A percentile compares a stretch with the other conserved stretches of the same genome.
These are phyloP conservation scores for Mycothermus thermophilus DNA, from an alignment of 495 filamentous ascomycete genomes.

Conservation along the genomic window DNA sequence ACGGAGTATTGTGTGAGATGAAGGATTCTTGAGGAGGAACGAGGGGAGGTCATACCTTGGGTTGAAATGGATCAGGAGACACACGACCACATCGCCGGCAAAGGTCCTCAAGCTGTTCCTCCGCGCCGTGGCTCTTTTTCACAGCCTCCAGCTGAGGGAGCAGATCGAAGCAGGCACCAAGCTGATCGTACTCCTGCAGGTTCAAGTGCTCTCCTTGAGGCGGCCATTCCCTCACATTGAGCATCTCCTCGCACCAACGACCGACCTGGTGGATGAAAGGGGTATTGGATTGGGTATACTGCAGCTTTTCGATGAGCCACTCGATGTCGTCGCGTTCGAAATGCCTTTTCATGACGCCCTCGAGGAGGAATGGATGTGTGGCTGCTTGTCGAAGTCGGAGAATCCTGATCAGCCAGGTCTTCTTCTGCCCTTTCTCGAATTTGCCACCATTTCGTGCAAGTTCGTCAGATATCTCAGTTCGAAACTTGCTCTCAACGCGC, in stretches of 20 bases:
- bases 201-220: too few relatives aligned
- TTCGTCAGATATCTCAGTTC: too few relatives aligned
- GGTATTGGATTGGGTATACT: not conserved
- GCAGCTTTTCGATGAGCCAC: not conserved
- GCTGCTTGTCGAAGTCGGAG: slow-evolving; percentile 9
- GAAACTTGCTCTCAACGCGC: too few relatives aligned
- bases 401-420: not conserved
- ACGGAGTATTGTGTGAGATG: not conserved
- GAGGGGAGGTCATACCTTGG: not conserved
- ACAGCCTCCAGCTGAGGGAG: slow-evolving; percentile 1
- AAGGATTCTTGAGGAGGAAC: too few relatives aligned
- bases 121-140: not conserved
- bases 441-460: too few relatives aligned
- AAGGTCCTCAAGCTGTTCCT: not conserved
- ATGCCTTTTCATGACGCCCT: not conserved
- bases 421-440: too few relatives aligned
- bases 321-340: slow-evolving; percentile 1
- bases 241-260: slow-evolving; percentile 5
- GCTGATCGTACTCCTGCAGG: not conserved
- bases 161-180: not conserved
- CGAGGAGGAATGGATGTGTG: slow-evolving; percentile 12
- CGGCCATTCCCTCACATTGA: too few relatives aligned
- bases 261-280: slow-evolving; percentile 3
- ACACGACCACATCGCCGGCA: not conserved
- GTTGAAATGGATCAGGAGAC: not conserved